A percentile compares a stretch with the other conserved stretches of the same genome.
These are phyloP conservation scores for Xylariaceae sp. DNA, from an alignment of 2,329 filamentous ascomycete species.

Conservation along the genomic window DNA sequence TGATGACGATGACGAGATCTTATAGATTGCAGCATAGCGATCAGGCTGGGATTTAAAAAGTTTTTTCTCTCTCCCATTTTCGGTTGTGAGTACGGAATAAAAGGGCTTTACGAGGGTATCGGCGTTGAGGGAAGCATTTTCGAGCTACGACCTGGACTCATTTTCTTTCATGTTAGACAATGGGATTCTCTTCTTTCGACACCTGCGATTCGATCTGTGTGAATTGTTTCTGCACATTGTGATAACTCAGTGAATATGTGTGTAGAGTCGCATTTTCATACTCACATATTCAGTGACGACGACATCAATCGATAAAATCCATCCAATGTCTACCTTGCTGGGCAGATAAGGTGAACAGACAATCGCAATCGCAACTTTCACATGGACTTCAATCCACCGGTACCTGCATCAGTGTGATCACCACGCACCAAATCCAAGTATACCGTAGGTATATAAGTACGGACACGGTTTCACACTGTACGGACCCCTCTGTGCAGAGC, in stretches of 20 bases:
- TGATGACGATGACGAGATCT: conserved; percentile 16
- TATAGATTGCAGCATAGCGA: conserved; percentile 3
- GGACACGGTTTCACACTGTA: not conserved
- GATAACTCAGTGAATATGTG: too few relatives aligned
- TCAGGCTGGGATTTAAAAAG: not conserved
- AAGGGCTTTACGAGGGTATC: conserved; percentile 1
- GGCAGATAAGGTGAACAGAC: too few relatives aligned
- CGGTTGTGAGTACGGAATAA: not conserved
- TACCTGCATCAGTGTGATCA: not conserved
- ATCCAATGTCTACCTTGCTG: too few relatives aligned
- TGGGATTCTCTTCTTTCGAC: not conserved
- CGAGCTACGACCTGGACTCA: conserved; percentile 3
- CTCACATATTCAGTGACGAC: too few relatives aligned
- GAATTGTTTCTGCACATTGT: not conserved
- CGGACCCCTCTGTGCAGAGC: not conserved
- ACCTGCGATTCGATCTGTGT: not conserved
- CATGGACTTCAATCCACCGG: not conserved
- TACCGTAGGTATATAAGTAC: not conserved
- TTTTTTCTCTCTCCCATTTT: not conserved
- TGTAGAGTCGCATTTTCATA: too few relatives aligned
- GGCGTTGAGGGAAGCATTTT: conserved; percentile 8
- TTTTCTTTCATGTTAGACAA: not conserved
- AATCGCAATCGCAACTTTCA: not conserved
- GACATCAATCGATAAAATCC: too few relatives aligned
- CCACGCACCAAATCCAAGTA: not conserved